Evolutionary conservation across 805 yeast species (phyloP).

Genomic region (Metschnikowia hibisci): DNA sequence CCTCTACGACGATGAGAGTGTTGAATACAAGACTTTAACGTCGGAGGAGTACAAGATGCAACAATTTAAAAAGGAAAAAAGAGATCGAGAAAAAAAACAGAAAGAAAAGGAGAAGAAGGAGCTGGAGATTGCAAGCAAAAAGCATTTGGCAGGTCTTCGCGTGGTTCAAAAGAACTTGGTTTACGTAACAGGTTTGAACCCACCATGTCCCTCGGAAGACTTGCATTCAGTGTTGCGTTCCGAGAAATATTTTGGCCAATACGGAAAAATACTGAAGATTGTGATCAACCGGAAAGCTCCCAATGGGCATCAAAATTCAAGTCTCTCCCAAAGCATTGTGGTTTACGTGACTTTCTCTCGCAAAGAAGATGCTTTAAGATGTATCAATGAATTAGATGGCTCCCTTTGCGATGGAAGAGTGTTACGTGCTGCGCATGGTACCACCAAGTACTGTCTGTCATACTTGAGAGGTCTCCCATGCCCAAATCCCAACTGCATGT

Average conservation of each 20-base stretch:
- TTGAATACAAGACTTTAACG: constrained; percentile 77
- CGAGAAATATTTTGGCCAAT: constrained; percentile 96
- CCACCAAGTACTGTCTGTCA: constrained; percentile 97
- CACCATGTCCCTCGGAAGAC: constrained; percentile 78
- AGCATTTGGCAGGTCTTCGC: constrained; percentile 92
- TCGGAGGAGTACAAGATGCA: constrained; percentile 85
- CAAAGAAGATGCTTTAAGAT: constrained; percentile 92
- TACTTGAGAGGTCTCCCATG: constrained; percentile 93
- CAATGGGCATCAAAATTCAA: constrained; percentile 26
- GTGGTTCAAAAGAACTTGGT: constrained; percentile 98
- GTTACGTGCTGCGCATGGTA: constrained; percentile 94
- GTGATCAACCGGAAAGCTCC: constrained; percentile 82
- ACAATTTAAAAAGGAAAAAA: constrained; percentile 73
- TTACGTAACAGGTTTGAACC: constrained; percentile 92
- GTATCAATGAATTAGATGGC: constrained; percentile 91
- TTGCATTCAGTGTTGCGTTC: constrained; percentile 77
- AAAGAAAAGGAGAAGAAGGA: constrained; percentile 90
- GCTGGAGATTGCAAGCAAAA: constrained; percentile 76
- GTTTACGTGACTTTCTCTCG: constrained; percentile 91
- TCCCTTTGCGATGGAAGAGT: constrained; percentile 87
- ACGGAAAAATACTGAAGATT: constrained; percentile 90
- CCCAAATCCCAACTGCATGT: constrained; percentile 98
- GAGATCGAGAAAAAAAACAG: constrained; percentile 78
- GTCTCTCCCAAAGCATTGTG: constrained; percentile 73
- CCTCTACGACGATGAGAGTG: constrained; percentile 86